A percentile compares a stretch with the other conserved stretches of the same genome.
These are phyloP conservation scores for Craterostigma plantagineum DNA, from an alignment of 257 asterid species.

Conservation along the genomic window DNA sequence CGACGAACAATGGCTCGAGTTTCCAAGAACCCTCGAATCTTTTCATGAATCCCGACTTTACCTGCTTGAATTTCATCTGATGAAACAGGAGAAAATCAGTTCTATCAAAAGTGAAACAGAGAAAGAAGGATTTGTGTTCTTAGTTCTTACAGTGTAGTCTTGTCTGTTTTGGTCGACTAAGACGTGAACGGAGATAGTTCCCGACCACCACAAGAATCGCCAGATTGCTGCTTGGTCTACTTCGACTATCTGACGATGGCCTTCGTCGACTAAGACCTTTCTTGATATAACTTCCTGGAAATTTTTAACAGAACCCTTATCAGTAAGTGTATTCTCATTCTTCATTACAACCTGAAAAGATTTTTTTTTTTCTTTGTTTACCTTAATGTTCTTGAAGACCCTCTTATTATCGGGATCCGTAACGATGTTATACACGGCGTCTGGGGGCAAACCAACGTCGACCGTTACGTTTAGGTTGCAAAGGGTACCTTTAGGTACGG, in stretches of 20 bases:
- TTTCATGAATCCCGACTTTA: constrained; percentile 83
- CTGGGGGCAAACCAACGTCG: constrained; percentile 89
- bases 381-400: constrained; percentile 92
- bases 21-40: constrained; percentile 81
- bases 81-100: constrained; percentile 1
- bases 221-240: constrained; percentile 86
- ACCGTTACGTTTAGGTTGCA: constrained; percentile 43
- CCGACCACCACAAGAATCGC: constrained; percentile 91
- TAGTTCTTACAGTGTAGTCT: constrained; percentile 38
- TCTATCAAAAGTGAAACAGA: no score
- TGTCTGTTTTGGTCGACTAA: constrained; percentile 78
- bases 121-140: no score
- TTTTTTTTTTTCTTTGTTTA: constrained; percentile 2
- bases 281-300: constrained; percentile 71
- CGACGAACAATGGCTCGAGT: constrained; percentile 63
- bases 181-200: constrained; percentile 69
- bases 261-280: constrained; percentile 69
- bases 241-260: constrained; percentile 81
- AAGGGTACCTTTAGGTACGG: constrained; percentile 80
- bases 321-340: no score
- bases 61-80: constrained; percentile 82
- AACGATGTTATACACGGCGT: constrained; percentile 60
- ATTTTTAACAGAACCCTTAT: not conserved
- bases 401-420: constrained; percentile 77
- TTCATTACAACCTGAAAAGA: no score